Evolutionary conservation across 1,284 basidiomycete genomes (phyloP), one percentile per base, ranked within the genome.

Genomic region (Tetrapyrgos nigripes): DNA sequence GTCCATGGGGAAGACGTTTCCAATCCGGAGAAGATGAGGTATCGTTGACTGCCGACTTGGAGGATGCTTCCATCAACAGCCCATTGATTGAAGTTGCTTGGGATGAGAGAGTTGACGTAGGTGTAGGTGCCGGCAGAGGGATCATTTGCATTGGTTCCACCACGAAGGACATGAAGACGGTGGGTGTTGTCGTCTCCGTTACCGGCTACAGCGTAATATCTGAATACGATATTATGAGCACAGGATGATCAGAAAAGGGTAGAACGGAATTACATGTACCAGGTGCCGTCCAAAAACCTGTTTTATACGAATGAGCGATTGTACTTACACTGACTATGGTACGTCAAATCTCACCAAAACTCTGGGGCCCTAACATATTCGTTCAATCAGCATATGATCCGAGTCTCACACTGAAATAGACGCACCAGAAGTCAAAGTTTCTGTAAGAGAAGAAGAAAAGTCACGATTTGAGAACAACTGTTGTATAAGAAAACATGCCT

Each of bases 1-100:
- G 58, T 66, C 65, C 64, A 65, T 19, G 56, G 56, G 21, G 52
- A 54, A 19, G 33, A 43, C 4, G 59, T 62, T 27, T 54, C 56
- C 44, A 50, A 46, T 4, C 63, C 63, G 5, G 62, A 64, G 44
- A 63, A 66, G 8, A 66, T 48, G 19, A 66, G 56, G 31, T 66
- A 66, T 14, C 55, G 57, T 24, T 50, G 46, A 47, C 49, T 57
- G 21, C 53, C 55, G 40, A 66, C 43, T 29, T 63, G 50, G 13
- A 66, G 53, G 48, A 66, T 63, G 24, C 54, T 58, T 1, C 64
- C 64, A 33, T 66, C 64, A 40, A 66, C 63, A 19, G 64, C 64
- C 64, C 64, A 66, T 23, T 54, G 8, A 44, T 66, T 57, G 50
- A 64, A 64, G 53, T 66, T 66, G 33, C 59, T 37, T 5, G 64